Conservation (phyloP, 176 grass and related monocot species). For the Carex scoparia region DNA sequence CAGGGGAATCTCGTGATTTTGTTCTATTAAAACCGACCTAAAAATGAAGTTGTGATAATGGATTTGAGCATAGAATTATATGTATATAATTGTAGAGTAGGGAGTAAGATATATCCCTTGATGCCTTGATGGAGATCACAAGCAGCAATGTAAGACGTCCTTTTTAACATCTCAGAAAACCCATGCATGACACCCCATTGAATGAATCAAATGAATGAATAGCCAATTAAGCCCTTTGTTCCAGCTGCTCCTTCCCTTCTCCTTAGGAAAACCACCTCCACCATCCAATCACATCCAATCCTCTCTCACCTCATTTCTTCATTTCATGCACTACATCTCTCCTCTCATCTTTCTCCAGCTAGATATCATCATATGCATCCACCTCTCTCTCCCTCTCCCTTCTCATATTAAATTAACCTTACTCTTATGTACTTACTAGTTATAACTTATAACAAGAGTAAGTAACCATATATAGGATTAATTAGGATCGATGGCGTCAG, state of each 20-base stretch:
- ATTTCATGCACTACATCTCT: conserved; percentile 1
- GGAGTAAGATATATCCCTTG: background rate
- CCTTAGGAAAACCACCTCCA: conserved; percentile 66
- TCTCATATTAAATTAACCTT: background rate
- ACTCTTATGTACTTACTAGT: background rate
- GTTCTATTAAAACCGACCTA: conserved; percentile 6
- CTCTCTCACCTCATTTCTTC: background rate
- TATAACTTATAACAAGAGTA: background rate
- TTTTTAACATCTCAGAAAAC: conserved; percentile 73
- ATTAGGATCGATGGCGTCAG: conserved; percentile 2
- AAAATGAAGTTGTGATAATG: background rate
- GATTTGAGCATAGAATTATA: background rate
- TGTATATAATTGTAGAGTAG: conserved; percentile 16
- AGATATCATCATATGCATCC: conserved; percentile 11
- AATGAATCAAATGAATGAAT: background rate
- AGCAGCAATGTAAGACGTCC: conserved; percentile 66
- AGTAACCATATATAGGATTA: too few relatives aligned
- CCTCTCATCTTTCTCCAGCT: conserved; percentile 3
- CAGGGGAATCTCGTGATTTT: conserved; percentile 8
- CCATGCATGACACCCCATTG: conserved; percentile 66
- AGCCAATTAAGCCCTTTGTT: background rate
- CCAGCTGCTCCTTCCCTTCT: conserved; percentile 59
- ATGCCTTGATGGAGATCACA: conserved; percentile 90
- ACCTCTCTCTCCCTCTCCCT: conserved; percentile 9
- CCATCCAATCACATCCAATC: conserved; percentile 40